Evolutionary conservation across 306 rosid species (phyloP), one percentile per base, ranked within the genome.

Genomic region (Echinosophora koreensis): DNA sequence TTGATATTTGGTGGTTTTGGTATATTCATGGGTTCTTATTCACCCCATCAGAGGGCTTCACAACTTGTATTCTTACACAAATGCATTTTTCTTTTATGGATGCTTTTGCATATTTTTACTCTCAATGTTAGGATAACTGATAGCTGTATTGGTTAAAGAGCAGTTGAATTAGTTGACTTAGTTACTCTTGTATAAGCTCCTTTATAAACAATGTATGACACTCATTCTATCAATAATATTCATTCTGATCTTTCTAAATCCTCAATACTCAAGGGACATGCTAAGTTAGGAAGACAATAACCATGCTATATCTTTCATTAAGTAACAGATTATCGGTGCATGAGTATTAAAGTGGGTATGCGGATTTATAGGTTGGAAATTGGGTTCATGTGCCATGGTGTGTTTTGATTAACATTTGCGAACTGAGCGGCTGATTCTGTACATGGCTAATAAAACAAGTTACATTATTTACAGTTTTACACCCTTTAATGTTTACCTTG

Each of bases 231-330:
- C 22, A 22, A 22, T 22, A 22, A 22, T 22, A 22, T 22, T 22
- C 22, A 22, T 22, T 22, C 22, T 22, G 22, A 22, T 22, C 22
- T 22, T 22, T 22, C 22, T 22, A 22, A 22, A 22, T 22, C 22
- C 22, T 22, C 22, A 22, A 22, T 22, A 22, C 5, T 14, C 35
- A 56, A 10, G 30, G 18, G 22, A 10, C 74, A 69, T 56, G 63
- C 61, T 55, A 41, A 42, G 49, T 12, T 80, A 64, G 61, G 51
- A 61, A 41, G 54, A 65, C n/a, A 54, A 52, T 35, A 71, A 44
- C 55, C 61, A 16, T 6, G 32, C 44, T 72, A 65, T 72, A 17
- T 14, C 18, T 35, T 18, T 61, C 9, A 13, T 81, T 39, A 65
- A 65, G 50, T 17, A 49, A 74, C 18, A 30, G 9, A 5, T 35